Evolutionary conservation across 1,139 yeast genomes (phyloP), one percentile per base, ranked within the genome.

Genomic region (Pichia sp.): DNA sequence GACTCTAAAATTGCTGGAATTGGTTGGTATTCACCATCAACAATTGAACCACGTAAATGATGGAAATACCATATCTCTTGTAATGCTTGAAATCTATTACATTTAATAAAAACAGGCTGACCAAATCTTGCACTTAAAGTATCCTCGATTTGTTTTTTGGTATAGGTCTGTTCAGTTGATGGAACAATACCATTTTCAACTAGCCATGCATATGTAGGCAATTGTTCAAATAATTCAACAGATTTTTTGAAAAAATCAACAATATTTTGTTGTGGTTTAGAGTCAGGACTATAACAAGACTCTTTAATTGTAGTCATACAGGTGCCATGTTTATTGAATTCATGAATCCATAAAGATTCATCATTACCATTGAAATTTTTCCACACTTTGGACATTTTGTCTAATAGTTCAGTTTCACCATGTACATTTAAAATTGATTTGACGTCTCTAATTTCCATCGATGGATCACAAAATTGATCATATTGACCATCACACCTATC

Each of bases 311-410:
- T 90, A 41, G 83, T 79, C 72, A 91, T 82, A 68, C 98, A 93
- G 0, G 97, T 90, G 5, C 93, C 98, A 65, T 93, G 99, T 68
- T 93, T 93, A 72, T 91, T 91, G 75, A 80, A 93, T 69, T 93
- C 99, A 67, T 93, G 98, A 31, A 81, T 75, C 98, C 99, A 93
- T 52, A 93, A 73, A 27, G 77, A 70, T 56, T 82, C 88, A 65
- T 90, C 96, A 55, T 77, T 65, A 2, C 95, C 93, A 54, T 81
- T 81, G 67, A 76, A 79, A 64, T 87, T 86, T 67, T 87, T 87
- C 98, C 98, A 93, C 50, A 75, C 69, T 27, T 62, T 61, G 22
- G 72, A 63, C 89, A 93, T 82, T 54, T 77, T 76, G 3, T 71
- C 67, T 48, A 84, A 73, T 51, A 93, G 73, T 5, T 72, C 79